Base-by-base conservation (phyloP, 768 basidiomycete species). In the Cystobasidium onofrii region DNA sequence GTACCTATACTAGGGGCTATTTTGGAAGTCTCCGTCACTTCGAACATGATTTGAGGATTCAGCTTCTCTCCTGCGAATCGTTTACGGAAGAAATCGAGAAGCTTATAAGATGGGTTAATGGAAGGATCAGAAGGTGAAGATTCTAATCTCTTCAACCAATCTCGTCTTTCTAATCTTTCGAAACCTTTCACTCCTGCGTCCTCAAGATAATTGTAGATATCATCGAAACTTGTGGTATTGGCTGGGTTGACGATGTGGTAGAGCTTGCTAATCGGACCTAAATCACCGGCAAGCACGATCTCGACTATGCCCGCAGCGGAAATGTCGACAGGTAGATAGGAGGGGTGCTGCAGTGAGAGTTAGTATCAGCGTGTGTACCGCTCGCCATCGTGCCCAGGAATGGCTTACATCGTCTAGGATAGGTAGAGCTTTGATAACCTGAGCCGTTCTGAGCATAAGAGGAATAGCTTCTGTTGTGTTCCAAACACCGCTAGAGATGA, bases 301-400 rank as follows among this genome's bases (percentile, higher is more conserved):
- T 87, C 85, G 44, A 81, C 76, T 74, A 87, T 85, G 20, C 82
- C 82, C 39, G 80, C 80, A 9, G 83, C 86, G 0, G 86, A 86
- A 64, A 81, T 82, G 80, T 87, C 83, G 64, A 86, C 85, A 0
- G 86, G 85, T 1, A 87, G 81, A 85, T 86, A 87, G 0, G 84
- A 83, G 2, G 82, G 82, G 33, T 81, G 77, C 81, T 84, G 55
- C 41, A 46, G 12, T 4, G 31, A 55, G 20, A 34, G 44, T n/a
- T n/a, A n/a, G 12, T 0, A 57, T 61, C 12, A 71, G n/a, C 29
- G 13, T 52, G 6, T 27, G 20, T 1, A 36, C 23, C n/a, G n/a
- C n/a, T n/a, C n/a, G n/a, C n/a, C n/a, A n/a, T 15, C 20, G 18
- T 76, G 23, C 69, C 20, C 82, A 81, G 1, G 84, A 78, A 17